Evolutionary conservation across 179 eudicot genomes (phyloP).

Genomic region (Camellia oleifera): DNA sequence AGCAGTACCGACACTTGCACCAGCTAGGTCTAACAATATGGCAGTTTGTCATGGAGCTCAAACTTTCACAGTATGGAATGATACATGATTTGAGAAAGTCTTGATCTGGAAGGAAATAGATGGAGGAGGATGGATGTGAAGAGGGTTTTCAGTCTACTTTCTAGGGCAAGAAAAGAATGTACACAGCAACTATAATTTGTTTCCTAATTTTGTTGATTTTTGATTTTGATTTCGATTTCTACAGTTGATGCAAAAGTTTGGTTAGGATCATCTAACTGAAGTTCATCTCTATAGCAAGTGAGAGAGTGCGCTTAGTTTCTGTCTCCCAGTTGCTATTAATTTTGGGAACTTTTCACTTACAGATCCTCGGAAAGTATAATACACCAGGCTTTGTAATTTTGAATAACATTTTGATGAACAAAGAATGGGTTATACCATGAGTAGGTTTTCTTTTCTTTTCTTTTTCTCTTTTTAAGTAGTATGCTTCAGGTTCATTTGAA

Average conservation of each 20-base stretch:
- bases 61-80: conserved; percentile 71
- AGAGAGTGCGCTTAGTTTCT: background rate
- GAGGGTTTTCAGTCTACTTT: conserved; percentile 11
- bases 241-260: conserved; percentile 21
- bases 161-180: too few relatives aligned
- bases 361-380: conserved; percentile 48
- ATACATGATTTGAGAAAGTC: conserved; percentile 22
- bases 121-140: background rate
- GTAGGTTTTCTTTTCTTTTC: background rate
- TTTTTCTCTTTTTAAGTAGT: background rate
- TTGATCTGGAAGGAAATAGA: background rate
- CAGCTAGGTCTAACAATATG: conserved; percentile 29
- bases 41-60: conserved; percentile 45
- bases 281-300: conserved; percentile 63
- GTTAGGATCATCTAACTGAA: conserved; percentile 40
- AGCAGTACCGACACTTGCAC: conserved; percentile 48
- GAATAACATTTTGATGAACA: conserved; percentile 23
- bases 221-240: background rate
- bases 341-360: conserved; percentile 67
- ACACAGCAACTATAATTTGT: background rate
- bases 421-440: conserved; percentile 24
- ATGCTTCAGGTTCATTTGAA: background rate
- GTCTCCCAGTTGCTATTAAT: conserved; percentile 60
- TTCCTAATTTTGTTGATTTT: background rate
- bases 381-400: conserved; percentile 45